Percentiles rank a stretch among this genome's conserved stretches.
phyloP scores from a whole-genome alignment of 345 rosid species.

The Litchi chinensis region DNA sequence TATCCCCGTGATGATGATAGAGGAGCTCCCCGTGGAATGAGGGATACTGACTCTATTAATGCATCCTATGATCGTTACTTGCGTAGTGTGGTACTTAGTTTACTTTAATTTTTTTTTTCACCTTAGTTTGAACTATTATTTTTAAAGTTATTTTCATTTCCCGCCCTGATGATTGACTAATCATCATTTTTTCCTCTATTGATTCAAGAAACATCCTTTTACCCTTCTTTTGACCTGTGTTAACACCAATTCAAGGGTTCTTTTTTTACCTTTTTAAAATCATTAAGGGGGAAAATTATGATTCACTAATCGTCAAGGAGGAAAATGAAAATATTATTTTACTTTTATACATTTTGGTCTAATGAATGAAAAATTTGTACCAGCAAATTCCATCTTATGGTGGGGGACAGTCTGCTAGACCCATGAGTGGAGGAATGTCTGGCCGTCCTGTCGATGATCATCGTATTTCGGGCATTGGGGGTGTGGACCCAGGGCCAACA shows the following conservation, averaged over 20 bases:
- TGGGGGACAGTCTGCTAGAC: slow-evolving; percentile 52
- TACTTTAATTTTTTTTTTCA: not conserved
- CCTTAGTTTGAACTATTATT: not conserved
- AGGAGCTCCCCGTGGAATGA: slow-evolving; percentile 43
- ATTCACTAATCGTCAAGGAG: too few relatives aligned
- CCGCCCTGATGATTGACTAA: too few relatives aligned
- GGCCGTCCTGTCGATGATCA: slow-evolving; percentile 46
- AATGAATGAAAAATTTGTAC: slow-evolving; percentile 16
- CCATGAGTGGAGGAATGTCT: slow-evolving; percentile 39
- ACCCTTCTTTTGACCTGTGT: too few relatives aligned
- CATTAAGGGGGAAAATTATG: too few relatives aligned
- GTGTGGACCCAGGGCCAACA: slow-evolving; percentile 41
- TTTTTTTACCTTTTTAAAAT: too few relatives aligned
- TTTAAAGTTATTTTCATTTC: too few relatives aligned
- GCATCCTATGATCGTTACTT: slow-evolving; percentile 69
- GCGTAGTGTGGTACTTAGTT: slow-evolving; percentile 43
- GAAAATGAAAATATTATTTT: not conserved
- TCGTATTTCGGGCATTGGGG: slow-evolving; percentile 35
- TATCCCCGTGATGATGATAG: slow-evolving; percentile 55
- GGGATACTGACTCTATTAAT: slow-evolving; percentile 58
- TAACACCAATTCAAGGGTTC: too few relatives aligned
- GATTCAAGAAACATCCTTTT: too few relatives aligned
- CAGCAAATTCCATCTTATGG: slow-evolving; percentile 56
- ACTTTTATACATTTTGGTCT: slow-evolving; percentile 1
- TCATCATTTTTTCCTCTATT: too few relatives aligned